Evolutionary conservation across 148 eudicot species (phyloP).

Genomic region (Talinum fruticosum): DNA sequence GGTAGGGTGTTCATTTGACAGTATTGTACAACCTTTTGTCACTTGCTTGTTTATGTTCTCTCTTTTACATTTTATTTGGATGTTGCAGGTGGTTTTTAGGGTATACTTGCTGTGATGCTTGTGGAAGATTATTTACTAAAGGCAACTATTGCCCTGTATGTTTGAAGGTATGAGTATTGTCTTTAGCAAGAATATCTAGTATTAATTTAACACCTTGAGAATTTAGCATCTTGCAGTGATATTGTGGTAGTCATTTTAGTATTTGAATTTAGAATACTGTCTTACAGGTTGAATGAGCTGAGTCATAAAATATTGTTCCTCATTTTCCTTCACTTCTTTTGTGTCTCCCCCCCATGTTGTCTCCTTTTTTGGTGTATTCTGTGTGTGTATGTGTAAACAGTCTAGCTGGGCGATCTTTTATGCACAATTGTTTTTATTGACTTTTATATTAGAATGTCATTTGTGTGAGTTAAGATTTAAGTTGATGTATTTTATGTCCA

Average conservation of each 20-base stretch:
- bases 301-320: neutral
- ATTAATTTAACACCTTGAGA: neutral
- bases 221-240: neutral
- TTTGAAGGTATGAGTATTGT: slow-evolving; percentile 59
- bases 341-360: neutral
- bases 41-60: neutral
- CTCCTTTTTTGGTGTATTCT: neutral
- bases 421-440: no score
- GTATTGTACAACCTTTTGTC: neutral
- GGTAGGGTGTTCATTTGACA: neutral
- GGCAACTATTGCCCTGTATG: slow-evolving; percentile 97
- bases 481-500: slow-evolving; percentile 15
- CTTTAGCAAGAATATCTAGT: neutral
- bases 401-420: neutral
- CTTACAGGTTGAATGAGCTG: neutral
- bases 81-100: slow-evolving; percentile 91
- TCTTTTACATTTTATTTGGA: neutral
- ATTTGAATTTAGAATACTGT: neutral
- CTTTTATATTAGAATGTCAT: neutral
- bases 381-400: neutral
- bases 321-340: neutral
- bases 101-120: slow-evolving; percentile 97
- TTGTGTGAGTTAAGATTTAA: neutral
- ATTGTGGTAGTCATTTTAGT: neutral
- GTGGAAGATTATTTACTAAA: slow-evolving; percentile 96